Percentiles rank a stretch among this genome's conserved stretches.
Conservation (phyloP, 2,329 filamentous ascomycete genomes). For the Clonostachys sp. region DNA sequence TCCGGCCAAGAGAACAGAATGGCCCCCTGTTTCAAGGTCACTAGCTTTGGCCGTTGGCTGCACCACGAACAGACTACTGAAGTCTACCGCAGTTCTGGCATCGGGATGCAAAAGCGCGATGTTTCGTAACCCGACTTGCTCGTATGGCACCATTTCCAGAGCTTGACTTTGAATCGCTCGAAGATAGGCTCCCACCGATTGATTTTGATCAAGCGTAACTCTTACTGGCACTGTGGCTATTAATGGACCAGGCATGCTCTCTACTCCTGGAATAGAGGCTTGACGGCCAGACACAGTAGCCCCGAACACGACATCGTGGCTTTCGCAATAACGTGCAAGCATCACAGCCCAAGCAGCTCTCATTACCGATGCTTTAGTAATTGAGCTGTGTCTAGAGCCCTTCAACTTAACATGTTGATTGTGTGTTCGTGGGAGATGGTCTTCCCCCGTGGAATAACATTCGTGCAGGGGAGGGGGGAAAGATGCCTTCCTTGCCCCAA, state of each 20-base stretch:
- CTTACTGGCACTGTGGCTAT: slow-evolving; percentile 9
- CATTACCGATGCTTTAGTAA: slow-evolving; percentile 11
- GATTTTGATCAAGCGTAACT: slow-evolving; percentile 1
- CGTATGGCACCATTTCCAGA: slow-evolving; percentile 6
- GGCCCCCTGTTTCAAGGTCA: not conserved
- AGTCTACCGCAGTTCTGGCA: slow-evolving; percentile 6
- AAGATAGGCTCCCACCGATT: slow-evolving; percentile 4
- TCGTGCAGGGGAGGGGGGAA: slow-evolving; percentile 2
- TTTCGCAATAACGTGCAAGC: slow-evolving; percentile 7
- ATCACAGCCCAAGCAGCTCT: slow-evolving; percentile 21
- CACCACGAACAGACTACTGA: slow-evolving; percentile 8
- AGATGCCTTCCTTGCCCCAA: slow-evolving; percentile 2
- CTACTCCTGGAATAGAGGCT: not conserved
- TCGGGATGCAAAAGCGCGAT: slow-evolving; percentile 6
- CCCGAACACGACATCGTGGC: slow-evolving; percentile 15
- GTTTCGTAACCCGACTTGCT: slow-evolving; percentile 11
- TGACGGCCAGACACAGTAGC: slow-evolving; percentile 14
- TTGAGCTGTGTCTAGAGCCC: not conserved
- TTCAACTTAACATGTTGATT: not conserved
- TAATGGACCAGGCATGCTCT: slow-evolving; percentile 7
- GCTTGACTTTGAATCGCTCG: slow-evolving; percentile 3
- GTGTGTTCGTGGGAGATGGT: not conserved
- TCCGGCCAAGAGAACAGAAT: not conserved
- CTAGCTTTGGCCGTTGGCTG: slow-evolving; percentile 1
- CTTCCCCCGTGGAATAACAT: not conserved